These are phyloP conservation scores for Escovopsis weberi DNA, from an alignment of 2,329 filamentous ascomycete genomes.

Conservation along the genomic window DNA sequence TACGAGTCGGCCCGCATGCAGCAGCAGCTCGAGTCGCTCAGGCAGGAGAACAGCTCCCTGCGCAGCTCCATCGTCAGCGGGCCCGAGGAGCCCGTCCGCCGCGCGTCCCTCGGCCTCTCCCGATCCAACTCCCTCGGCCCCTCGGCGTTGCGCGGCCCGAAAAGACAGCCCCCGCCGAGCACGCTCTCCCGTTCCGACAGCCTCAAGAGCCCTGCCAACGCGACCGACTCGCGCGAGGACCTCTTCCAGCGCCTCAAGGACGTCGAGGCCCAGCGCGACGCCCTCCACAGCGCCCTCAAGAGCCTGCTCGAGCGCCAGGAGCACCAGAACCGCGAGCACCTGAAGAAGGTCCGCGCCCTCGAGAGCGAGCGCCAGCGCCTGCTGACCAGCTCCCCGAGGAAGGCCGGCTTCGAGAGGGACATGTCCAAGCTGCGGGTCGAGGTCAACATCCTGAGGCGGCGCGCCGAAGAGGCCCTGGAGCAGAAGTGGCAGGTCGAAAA, in stretches of 20 bases:
- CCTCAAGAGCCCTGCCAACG: conserved; percentile 27
- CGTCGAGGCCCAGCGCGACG: conserved; percentile 84
- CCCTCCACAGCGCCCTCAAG: conserved; percentile 75
- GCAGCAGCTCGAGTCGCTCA: conserved; percentile 64
- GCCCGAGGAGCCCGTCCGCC: conserved; percentile 5
- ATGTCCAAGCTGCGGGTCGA: conserved; percentile 68
- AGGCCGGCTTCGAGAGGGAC: conserved; percentile 71
- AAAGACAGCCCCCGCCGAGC: conserved; percentile 15
- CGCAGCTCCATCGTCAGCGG: conserved; percentile 19
- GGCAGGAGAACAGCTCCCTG: conserved; percentile 49
- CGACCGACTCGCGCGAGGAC: conserved; percentile 48
- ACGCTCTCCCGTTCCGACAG: conserved; percentile 45
- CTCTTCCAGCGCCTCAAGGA: conserved; percentile 76
- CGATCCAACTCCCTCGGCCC: conserved; percentile 56
- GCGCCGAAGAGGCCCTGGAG: conserved; percentile 86
- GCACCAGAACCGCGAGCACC: conserved; percentile 67
- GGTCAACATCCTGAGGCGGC: conserved; percentile 66
- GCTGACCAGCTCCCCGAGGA: conserved; percentile 51
- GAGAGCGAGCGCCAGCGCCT: conserved; percentile 68
- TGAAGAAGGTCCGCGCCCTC: conserved; percentile 63
- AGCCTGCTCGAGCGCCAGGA: conserved; percentile 76
- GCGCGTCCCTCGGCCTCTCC: conserved; percentile 35
- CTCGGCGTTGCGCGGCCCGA: conserved; percentile 26
- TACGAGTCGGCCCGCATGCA: conserved; percentile 78
- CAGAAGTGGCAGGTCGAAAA: conserved; percentile 96